Evolutionary conservation across 140 eudicot species (phyloP).

Genomic region (Senecio squalidus): DNA sequence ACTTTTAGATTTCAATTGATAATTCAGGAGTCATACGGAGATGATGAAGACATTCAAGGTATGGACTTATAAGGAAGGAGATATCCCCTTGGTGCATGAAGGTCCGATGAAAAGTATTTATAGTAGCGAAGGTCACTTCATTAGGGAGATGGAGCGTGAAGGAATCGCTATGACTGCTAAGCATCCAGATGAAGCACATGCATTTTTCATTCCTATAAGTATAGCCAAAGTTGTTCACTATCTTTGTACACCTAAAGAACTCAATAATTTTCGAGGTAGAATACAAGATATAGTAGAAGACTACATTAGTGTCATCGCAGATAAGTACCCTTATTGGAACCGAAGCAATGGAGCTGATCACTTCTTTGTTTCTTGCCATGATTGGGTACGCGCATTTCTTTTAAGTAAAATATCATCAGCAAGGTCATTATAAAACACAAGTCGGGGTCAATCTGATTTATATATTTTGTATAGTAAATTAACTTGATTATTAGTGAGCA

Average conservation of each 20-base stretch:
- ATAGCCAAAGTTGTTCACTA: neutral
- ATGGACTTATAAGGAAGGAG: constrained; percentile 52
- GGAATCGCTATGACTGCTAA: constrained; percentile 21
- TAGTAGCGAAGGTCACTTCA: constrained; percentile 37
- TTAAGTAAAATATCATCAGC: too few relatives aligned
- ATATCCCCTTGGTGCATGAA: constrained; percentile 36
- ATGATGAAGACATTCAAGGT: constrained; percentile 45
- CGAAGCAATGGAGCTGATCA: constrained; percentile 67
- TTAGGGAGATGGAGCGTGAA: constrained; percentile 32
- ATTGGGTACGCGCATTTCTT: constrained; percentile 51
- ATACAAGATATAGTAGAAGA: neutral
- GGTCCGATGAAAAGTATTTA: constrained; percentile 43
- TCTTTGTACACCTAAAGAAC: neutral
- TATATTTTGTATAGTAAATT: too few relatives aligned
- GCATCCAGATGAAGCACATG: constrained; percentile 42
- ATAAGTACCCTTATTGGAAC: constrained; percentile 60
- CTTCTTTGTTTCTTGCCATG: constrained; percentile 62
- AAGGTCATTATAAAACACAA: too few relatives aligned
- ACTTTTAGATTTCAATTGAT: neutral
- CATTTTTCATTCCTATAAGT: constrained; percentile 25
- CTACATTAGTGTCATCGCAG: neutral
- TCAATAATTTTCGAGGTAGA: neutral
- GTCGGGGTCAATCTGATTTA: too few relatives aligned
- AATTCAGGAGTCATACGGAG: constrained; percentile 40
- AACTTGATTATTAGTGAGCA: too few relatives aligned